Evolutionary conservation across 2,329 filamentous ascomycete genomes (phyloP), one percentile per base, ranked within the genome.

Genomic region (Cadophora luteo-olivacea): DNA sequence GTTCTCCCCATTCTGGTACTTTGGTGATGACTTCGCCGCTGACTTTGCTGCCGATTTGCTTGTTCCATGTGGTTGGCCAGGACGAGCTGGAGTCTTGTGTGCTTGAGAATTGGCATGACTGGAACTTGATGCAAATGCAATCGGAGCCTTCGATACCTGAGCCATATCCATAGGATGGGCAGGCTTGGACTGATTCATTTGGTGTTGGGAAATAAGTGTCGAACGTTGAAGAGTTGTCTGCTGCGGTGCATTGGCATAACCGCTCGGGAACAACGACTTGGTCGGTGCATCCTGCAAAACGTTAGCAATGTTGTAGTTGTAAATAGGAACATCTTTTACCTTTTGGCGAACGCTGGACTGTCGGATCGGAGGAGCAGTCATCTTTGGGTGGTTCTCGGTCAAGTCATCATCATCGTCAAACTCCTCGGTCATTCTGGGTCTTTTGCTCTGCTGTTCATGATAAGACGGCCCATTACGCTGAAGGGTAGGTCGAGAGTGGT

Each of bases 101-200:
- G 36, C 36, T 51, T 77, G 81, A 58, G 80, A 79, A 19, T 79
- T 85, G 36, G 83, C 81, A 9, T 85, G 82, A 73, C 86, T 90
- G 9, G 86, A 82, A 69, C 88, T 89, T 24, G 94, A 87, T 7
- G 93, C 93, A 77, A 97, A 97, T 2, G 93, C 92, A 73, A 97
- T 97, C 33, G 91, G 89, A n/a, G 89, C 92, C 80, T 92, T 97
- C 8, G 93, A 92, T 69, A 95, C 90, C 77, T 95, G 92, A n/a
- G 91, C 88, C 88, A 95, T 94, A 74, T 96, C 93, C 76, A 94
- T 83, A 1, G 92, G 91, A 75, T 94, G 90, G 0, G 83, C 85
- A 3, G 86, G 81, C 78, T 91, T 90, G 63, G 82, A 80, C 48
- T 91, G 87, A 72, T 86, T 84, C 55, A 81, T 84, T 74, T 88